Base-by-base conservation (phyloP, 2,329 filamentous ascomycete species). In the Fusarium dimerum region DNA sequence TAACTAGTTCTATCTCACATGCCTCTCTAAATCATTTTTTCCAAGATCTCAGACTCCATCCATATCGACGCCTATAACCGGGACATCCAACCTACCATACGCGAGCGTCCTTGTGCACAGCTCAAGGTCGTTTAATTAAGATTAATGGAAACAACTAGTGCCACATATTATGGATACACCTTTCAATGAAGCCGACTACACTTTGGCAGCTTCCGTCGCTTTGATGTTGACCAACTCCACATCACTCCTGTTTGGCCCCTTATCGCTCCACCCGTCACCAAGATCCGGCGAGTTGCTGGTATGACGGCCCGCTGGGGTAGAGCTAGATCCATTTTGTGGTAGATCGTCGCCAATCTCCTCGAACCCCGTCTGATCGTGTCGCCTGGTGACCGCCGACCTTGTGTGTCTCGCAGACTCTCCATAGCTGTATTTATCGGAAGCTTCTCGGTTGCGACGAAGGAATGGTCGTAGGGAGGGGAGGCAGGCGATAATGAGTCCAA, bases 381-480 rank as follows among this genome's bases (percentile, higher is more conserved):
- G 40, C 10, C 48, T 47, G 8, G 32, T 42, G 9, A 42, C 18
- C 0, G 15, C 36, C 3, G 58, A 51, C n/a, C 26, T 56, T 1
- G 39, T 36, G 1, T 16, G 52, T 32, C 50, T 36, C 5, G 40
- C 48, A 0, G 58, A 61, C 11, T 56, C 48, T n/a, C 30, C 40
- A 32, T 52, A 48, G 29, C 40, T 45, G 32, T 61, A 61, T 1
- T 51, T 42, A 32, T 47, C 51, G 10, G 48, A 44, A 4, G 30
- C 48, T 15, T 48, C 43, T 3, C 40, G 47, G 16, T 52, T 52
- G 15, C 29, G 15, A 1, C 44, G 53, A 8, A 64, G 56, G 11
- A 57, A 64, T 8, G 61, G 61, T 1, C 61, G 50, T 0, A 64
- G 54, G 11, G 61, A 52, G 1, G 61, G 61, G 1, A 64, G 49